A percentile compares a stretch with the other conserved stretches of the same genome.
phyloP scores from a whole-genome alignment of 2,329 filamentous ascomycete genomes.

The Fusarium graminum region DNA sequence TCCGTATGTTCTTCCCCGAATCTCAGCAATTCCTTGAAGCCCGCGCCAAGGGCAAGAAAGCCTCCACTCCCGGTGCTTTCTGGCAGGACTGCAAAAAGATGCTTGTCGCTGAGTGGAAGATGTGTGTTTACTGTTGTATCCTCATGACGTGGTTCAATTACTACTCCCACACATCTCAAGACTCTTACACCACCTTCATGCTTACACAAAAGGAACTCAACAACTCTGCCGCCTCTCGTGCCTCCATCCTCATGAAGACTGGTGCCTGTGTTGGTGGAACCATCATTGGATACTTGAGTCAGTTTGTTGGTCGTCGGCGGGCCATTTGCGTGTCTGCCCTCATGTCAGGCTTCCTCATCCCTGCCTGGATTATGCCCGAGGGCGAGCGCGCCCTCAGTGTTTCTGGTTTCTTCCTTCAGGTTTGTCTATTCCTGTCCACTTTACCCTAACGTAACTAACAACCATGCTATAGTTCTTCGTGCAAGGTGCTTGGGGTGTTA shows the following conservation, averaged over 20 bases:
- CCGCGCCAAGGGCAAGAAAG: slow-evolving; percentile 69
- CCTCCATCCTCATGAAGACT: slow-evolving; percentile 84
- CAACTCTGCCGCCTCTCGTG: slow-evolving; percentile 74
- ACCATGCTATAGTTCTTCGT: slow-evolving; percentile 76
- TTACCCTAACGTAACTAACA: not conserved
- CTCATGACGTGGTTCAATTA: slow-evolving; percentile 83
- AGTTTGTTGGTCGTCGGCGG: slow-evolving; percentile 79
- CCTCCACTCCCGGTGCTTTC: slow-evolving; percentile 65
- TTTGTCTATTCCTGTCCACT: not conserved
- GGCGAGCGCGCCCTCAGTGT: slow-evolving; percentile 71
- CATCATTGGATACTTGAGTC: slow-evolving; percentile 79
- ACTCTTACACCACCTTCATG: slow-evolving; percentile 87
- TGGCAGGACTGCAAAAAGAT: slow-evolving; percentile 77
- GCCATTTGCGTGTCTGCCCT: slow-evolving; percentile 73
- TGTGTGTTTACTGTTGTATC: slow-evolving; percentile 81
- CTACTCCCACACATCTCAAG: slow-evolving; percentile 84
- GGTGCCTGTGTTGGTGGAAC: slow-evolving; percentile 81
- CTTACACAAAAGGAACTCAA: slow-evolving; percentile 76
- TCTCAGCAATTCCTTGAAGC: slow-evolving; percentile 81
- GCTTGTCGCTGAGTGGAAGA: slow-evolving; percentile 78
- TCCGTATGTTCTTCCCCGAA: slow-evolving; percentile 78
- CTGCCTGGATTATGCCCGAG: slow-evolving; percentile 77
- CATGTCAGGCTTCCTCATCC: slow-evolving; percentile 72
- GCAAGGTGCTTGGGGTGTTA: slow-evolving; percentile 75
- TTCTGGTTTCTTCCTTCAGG: slow-evolving; percentile 65